phyloP scores from a whole-genome alignment of 1,139 yeast species.

The Arxiozyma bovina region DNA sequence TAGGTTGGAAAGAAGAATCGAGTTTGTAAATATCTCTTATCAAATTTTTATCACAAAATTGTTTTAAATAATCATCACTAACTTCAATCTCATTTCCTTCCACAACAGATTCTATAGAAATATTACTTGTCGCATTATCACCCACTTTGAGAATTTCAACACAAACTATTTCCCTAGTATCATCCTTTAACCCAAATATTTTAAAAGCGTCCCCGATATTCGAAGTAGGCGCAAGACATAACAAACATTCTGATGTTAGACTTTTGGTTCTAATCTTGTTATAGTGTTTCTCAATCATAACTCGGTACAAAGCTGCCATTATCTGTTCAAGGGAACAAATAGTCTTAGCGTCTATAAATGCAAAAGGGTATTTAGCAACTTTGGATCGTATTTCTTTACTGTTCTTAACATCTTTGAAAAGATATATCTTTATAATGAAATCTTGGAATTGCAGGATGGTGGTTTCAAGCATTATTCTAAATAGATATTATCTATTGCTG shows the following conservation, averaged over 20 bases:
- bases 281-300: conserved; percentile 37
- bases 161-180: conserved; percentile 31
- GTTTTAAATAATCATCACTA: conserved; percentile 30
- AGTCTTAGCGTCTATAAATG: conserved; percentile 42
- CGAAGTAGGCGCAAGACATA: conserved; percentile 45
- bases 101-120: conserved; percentile 14
- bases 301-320: conserved; percentile 41
- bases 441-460: conserved; percentile 40
- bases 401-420: conserved; percentile 40
- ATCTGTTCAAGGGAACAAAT: conserved; percentile 42
- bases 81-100: conserved; percentile 32
- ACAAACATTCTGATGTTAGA: conserved; percentile 45
- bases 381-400: conserved; percentile 25
- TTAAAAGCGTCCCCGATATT: conserved; percentile 40
- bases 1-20: conserved; percentile 16
- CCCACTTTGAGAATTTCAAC: conserved; percentile 30
- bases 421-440: conserved; percentile 31
- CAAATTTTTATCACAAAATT: conserved; percentile 29
- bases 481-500: too few relatives aligned
- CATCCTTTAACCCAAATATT: conserved; percentile 40
- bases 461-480: conserved; percentile 6
- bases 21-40: conserved; percentile 32
- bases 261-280: conserved; percentile 40
- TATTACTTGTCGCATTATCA: conserved; percentile 3
- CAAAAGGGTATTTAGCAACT: conserved; percentile 36